These are phyloP conservation scores for Bolboschoenus planiculmis DNA, from an alignment of 176 grass and related monocot genomes.

Conservation along the genomic window DNA sequence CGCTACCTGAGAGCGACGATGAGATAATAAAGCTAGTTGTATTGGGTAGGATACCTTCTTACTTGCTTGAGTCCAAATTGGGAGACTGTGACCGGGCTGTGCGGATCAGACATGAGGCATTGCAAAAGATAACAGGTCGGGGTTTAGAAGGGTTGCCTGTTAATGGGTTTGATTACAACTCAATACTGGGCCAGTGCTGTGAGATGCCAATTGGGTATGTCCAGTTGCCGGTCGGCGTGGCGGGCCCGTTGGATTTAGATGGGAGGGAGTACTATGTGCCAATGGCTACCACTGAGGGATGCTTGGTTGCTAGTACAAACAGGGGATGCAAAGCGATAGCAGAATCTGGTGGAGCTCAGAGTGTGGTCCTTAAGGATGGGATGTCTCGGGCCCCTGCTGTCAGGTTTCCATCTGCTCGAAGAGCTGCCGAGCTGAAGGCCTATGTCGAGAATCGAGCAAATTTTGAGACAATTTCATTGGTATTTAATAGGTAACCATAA, in stretches of 20 bases:
- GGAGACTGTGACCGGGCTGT: slow-evolving; percentile 26
- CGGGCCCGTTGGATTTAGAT: slow-evolving; percentile 9
- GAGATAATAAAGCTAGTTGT: slow-evolving; percentile 26
- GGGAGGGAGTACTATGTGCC: slow-evolving; percentile 21
- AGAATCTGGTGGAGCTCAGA: slow-evolving; percentile 21
- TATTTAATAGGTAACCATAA: slow-evolving; percentile 63
- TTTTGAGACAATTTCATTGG: slow-evolving; percentile 54
- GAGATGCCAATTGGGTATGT: slow-evolving; percentile 36
- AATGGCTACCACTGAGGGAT: slow-evolving; percentile 39
- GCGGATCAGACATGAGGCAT: slow-evolving; percentile 20
- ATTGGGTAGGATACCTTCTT: slow-evolving; percentile 21
- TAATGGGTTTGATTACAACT: slow-evolving; percentile 24
- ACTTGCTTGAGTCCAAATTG: slow-evolving; percentile 22
- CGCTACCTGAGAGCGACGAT: slow-evolving; percentile 18
- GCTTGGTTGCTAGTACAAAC: slow-evolving; percentile 32
- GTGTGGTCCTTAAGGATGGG: slow-evolving; percentile 29
- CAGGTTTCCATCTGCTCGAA: slow-evolving; percentile 16
- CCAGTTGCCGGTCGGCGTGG: slow-evolving; percentile 13
- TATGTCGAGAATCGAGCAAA: slow-evolving; percentile 58
- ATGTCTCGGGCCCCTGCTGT: slow-evolving; percentile 30
- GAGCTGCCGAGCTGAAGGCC: slow-evolving; percentile 52
- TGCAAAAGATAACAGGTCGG: slow-evolving; percentile 21
- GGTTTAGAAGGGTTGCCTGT: not conserved
- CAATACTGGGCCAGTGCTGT: slow-evolving; percentile 28
- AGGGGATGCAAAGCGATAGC: slow-evolving; percentile 37